Evolutionary conservation across 169 alveolate genomes (phyloP).

Genomic region (Amoebophrya sp.): DNA sequence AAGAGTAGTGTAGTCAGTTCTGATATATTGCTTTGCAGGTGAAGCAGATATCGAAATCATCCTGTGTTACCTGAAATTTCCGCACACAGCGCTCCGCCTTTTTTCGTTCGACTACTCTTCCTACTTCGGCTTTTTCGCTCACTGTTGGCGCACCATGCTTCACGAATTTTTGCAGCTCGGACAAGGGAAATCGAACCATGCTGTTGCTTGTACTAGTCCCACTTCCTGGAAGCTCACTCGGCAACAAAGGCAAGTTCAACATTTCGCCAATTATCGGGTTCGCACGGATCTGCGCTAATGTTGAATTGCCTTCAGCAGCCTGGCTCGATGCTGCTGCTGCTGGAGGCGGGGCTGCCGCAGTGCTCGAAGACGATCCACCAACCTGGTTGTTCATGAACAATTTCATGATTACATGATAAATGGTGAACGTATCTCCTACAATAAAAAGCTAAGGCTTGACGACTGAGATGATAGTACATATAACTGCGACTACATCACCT

Average conservation of each 20-base stretch:
- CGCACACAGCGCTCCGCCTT: background rate
- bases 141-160: background rate
- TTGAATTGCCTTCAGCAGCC: background rate
- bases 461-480: too few relatives aligned
- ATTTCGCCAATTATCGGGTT: background rate
- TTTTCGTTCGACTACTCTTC: background rate
- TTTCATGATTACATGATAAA: too few relatives aligned
- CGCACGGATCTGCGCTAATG: background rate
- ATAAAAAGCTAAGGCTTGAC: too few relatives aligned
- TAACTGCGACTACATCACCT: too few relatives aligned
- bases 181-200: background rate
- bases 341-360: too few relatives aligned
- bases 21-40: too few relatives aligned
- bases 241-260: background rate
- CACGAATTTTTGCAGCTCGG: background rate
- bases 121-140: background rate
- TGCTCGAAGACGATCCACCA: too few relatives aligned
- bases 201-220: background rate
- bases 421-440: too few relatives aligned
- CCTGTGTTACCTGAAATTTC: background rate
- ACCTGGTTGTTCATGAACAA: too few relatives aligned
- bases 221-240: background rate
- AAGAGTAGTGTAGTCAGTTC: too few relatives aligned
- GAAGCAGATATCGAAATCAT: too few relatives aligned
- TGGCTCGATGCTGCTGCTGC: too few relatives aligned